phyloP scores from a whole-genome alignment of 352 stramenopile genomes.

The Pythium brachiatum region DNA sequence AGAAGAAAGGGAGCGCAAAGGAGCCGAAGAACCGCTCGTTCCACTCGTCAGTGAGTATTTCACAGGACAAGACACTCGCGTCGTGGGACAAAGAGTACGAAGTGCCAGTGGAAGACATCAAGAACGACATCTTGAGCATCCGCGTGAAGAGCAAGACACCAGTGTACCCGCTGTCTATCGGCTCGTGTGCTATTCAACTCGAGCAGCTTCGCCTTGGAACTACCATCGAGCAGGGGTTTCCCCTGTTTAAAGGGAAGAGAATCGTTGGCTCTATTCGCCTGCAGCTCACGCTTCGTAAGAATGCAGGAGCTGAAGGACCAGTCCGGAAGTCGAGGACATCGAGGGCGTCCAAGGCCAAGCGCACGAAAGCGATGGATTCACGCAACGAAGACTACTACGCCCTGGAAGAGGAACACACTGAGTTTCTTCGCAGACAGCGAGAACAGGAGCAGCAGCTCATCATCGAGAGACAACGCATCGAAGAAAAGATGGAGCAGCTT shows the following conservation, averaged over 20 bases:
- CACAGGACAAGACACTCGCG: constrained; percentile 30
- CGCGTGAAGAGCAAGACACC: constrained; percentile 70
- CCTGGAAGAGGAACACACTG: constrained; percentile 1
- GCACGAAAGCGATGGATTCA: constrained; percentile 1
- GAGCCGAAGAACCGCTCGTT: constrained; percentile 38
- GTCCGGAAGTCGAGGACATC: background rate
- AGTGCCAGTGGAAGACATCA: constrained; percentile 44
- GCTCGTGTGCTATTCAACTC: constrained; percentile 53
- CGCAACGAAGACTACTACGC: background rate
- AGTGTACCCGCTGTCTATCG: constrained; percentile 60
- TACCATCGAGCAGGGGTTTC: constrained; percentile 56
- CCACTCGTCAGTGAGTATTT: constrained; percentile 51
- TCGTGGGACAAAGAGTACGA: constrained; percentile 81
- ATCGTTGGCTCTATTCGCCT: constrained; percentile 44
- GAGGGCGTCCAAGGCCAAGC: constrained; percentile 9
- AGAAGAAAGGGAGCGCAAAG: constrained; percentile 3
- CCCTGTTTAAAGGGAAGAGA: constrained; percentile 46
- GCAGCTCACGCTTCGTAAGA: constrained; percentile 40
- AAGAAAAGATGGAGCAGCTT: constrained; percentile 19
- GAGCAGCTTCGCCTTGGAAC: constrained; percentile 42
- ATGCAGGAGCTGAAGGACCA: background rate
- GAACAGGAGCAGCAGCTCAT: constrained; percentile 22
- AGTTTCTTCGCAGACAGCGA: constrained; percentile 15
- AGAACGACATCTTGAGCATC: constrained; percentile 57
- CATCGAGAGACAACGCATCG: constrained; percentile 15